Percentiles rank a stretch among this genome's conserved stretches.
Evolutionary conservation across 83 land plant species (phyloP).

Genomic region (Larix sibirica): DNA sequence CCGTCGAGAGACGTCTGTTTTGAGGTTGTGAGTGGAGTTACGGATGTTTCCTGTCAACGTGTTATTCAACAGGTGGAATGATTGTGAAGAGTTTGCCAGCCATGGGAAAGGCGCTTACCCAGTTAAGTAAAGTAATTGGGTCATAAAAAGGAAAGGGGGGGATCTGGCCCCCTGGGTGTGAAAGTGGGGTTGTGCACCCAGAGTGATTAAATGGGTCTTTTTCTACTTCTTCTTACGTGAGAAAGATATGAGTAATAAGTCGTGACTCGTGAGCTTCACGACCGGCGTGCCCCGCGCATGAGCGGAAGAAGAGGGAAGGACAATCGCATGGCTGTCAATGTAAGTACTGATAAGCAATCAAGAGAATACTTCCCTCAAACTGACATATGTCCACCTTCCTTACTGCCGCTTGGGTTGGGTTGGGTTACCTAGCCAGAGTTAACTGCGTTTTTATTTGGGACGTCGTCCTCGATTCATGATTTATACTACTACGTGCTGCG

Average conservation of each 20-base stretch:
- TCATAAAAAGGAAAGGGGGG: neutral
- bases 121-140: neutral
- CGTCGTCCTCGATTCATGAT: neutral
- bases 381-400: neutral
- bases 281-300: slow-evolving; percentile 13
- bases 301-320: neutral
- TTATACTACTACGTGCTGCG: slow-evolving; percentile 7
- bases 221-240: neutral
- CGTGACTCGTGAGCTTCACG: slow-evolving; percentile 8
- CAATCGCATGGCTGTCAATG: slow-evolving; percentile 11
- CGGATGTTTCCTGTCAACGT: neutral
- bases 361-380: neutral
- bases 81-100: neutral
- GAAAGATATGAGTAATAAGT: neutral
- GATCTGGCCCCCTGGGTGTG: neutral
- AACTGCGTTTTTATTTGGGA: neutral
- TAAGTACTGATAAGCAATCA: neutral
- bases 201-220: too few relatives aligned
- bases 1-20: slow-evolving; percentile 1
- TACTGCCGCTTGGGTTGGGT: neutral
- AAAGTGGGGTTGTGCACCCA: neutral
- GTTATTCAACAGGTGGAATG: neutral
- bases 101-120: neutral
- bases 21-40: neutral
- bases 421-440: neutral